A percentile compares a stretch with the other conserved stretches of the same genome.
These are phyloP conservation scores for Fusarium annulatum DNA, from an alignment of 2,329 filamentous ascomycete species.

Conservation along the genomic window DNA sequence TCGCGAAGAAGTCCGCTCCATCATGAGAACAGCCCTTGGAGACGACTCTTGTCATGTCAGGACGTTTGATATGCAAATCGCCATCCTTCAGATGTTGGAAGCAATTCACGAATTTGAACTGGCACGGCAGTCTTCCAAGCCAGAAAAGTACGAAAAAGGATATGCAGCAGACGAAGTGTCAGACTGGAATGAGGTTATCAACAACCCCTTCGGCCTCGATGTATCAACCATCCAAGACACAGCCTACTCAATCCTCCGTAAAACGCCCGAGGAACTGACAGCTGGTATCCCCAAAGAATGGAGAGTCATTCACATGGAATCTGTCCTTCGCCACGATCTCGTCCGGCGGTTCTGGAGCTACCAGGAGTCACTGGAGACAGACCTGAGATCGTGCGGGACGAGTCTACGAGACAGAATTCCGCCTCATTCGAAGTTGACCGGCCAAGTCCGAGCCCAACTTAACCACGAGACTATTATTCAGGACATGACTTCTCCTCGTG, in stretches of 20 bases:
- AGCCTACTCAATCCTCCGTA: slow-evolving; percentile 20
- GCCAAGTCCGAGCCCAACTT: neutral
- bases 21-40: slow-evolving; percentile 6
- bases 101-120: slow-evolving; percentile 8
- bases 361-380: slow-evolving; percentile 41
- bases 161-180: slow-evolving; percentile 23
- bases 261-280: slow-evolving; percentile 10
- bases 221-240: slow-evolving; percentile 34
- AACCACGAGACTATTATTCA: slow-evolving; percentile 49
- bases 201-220: slow-evolving; percentile 33
- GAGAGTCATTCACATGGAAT: slow-evolving; percentile 54
- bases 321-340: slow-evolving; percentile 51
- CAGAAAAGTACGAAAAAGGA: neutral
- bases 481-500: slow-evolving; percentile 49
- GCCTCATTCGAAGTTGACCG: slow-evolving; percentile 26
- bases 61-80: slow-evolving; percentile 11
- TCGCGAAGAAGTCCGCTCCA: slow-evolving; percentile 21
- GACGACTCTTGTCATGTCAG: neutral
- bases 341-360: slow-evolving; percentile 45
- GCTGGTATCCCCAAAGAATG: slow-evolving; percentile 6
- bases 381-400: slow-evolving; percentile 28
- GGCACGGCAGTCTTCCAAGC: neutral
- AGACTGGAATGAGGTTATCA: slow-evolving; percentile 24
- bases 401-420: slow-evolving; percentile 16
- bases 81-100: slow-evolving; percentile 35